Percentiles rank a stretch among this genome's conserved stretches.
Evolutionary conservation across 2,329 filamentous ascomycete genomes (phyloP).

Genomic region (Phaeosphaeria sp.): DNA sequence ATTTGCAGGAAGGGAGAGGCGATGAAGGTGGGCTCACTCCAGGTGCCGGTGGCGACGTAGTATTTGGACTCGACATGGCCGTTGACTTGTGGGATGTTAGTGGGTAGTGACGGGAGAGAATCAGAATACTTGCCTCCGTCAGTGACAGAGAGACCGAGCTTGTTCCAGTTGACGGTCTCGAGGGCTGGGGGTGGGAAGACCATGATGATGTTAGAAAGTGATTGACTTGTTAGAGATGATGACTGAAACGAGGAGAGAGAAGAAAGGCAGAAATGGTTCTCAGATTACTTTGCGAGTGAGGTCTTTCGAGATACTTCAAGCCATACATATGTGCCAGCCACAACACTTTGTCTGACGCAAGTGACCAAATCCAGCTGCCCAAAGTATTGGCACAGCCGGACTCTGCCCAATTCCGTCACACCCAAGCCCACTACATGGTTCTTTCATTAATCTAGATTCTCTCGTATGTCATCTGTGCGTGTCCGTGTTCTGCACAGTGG

Average conservation of each 20-base stretch:
- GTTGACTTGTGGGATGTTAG: slow-evolving; percentile 14
- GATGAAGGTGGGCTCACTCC: slow-evolving; percentile 22
- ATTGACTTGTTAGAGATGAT: not conserved
- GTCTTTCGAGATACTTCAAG: not conserved
- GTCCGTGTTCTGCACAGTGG: not conserved
- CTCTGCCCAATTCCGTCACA: not conserved
- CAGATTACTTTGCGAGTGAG: not conserved
- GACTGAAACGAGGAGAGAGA: not conserved
- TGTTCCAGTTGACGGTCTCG: slow-evolving; percentile 19
- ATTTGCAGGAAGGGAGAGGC: slow-evolving; percentile 21
- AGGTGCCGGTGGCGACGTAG: slow-evolving; percentile 12
- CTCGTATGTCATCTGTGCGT: not conserved
- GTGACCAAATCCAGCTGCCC: not conserved
- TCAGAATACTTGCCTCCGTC: not conserved
- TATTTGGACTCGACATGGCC: slow-evolving; percentile 26
- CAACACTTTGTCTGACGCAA: not conserved
- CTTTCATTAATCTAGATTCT: not conserved
- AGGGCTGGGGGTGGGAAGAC: slow-evolving; percentile 16
- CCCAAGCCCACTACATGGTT: not conserved
- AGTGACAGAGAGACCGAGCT: slow-evolving; percentile 13
- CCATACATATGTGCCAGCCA: not conserved
- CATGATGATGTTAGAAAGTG: slow-evolving; percentile 5
- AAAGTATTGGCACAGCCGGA: not conserved
- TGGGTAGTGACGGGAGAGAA: not conserved
- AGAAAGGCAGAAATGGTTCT: not conserved